These are phyloP conservation scores for Scleromitrula shiraiana DNA, from an alignment of 2,329 filamentous ascomycete genomes.

Conservation along the genomic window DNA sequence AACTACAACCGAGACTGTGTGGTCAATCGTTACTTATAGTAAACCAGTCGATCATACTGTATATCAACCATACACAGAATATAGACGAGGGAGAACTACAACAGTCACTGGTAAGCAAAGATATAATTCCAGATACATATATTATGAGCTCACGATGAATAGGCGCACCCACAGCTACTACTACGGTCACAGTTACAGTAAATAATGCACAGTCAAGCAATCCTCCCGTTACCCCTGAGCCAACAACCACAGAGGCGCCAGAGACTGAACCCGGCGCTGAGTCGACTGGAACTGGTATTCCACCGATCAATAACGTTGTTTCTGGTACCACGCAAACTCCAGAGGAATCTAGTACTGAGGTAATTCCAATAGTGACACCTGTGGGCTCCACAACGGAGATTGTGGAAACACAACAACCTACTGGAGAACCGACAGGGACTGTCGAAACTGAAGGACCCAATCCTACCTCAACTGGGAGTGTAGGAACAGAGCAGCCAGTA, in stretches of 20 bases:
- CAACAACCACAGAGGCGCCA: no score
- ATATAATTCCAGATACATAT: no score
- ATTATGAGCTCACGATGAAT: no score
- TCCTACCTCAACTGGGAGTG: background rate
- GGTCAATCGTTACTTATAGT: background rate
- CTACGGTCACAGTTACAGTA: no score
- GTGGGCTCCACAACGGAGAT: background rate
- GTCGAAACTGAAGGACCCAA: background rate
- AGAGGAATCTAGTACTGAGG: no score
- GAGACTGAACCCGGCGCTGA: no score
- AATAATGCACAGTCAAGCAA: no score
- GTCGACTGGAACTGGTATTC: no score
- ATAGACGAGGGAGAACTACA: background rate
- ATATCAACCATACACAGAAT: background rate
- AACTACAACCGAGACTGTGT: background rate
- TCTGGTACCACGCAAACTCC: background rate
- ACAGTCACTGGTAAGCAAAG: background rate
- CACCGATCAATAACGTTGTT: background rate
- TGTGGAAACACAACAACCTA: no score
- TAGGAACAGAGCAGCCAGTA: background rate
- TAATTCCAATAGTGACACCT: no score
- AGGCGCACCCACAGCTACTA: background rate
- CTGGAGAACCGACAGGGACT: background rate
- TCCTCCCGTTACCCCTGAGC: no score
- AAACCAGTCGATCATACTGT: slow-evolving; percentile 1